phyloP scores from a whole-genome alignment of 139 green algal genomes.

The Parachlorella kessleri region DNA sequence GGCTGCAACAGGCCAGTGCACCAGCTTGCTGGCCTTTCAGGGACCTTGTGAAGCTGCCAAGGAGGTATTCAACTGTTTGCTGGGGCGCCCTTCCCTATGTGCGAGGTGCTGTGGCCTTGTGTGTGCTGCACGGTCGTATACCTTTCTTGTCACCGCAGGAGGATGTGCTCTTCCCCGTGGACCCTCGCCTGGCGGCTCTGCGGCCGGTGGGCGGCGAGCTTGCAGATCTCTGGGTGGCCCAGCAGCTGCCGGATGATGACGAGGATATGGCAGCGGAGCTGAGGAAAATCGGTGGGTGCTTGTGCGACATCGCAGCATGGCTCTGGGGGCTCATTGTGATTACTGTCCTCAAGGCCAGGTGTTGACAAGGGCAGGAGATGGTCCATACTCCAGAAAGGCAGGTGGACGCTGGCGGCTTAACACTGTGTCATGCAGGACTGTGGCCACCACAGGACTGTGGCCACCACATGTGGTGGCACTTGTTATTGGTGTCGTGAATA shows the following conservation, averaged over 20 bases:
- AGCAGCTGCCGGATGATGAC: slow-evolving; percentile 30
- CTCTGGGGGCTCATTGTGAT: too few species aligned
- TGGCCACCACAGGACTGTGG: too few species aligned
- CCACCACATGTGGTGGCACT: too few species aligned
- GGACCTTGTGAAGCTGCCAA: not conserved
- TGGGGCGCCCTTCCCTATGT: slow-evolving; percentile 12
- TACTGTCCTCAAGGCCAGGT: too few species aligned
- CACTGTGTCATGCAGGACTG: too few species aligned
- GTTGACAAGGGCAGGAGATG: too few species aligned
- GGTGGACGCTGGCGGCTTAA: too few species aligned
- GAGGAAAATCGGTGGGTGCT: slow-evolving; percentile 10
- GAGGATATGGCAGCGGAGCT: slow-evolving; percentile 36
- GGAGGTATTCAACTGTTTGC: not conserved
- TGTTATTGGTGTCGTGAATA: not conserved
- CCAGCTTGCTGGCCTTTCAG: not conserved
- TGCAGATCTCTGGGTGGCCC: not conserved
- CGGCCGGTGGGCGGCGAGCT: not conserved
- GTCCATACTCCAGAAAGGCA: too few species aligned
- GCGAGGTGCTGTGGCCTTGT: too few species aligned
- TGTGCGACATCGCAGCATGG: too few species aligned
- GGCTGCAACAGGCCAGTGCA: not conserved
- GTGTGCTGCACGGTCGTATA: slow-evolving; percentile 22
- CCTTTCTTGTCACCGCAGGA: slow-evolving; percentile 2
- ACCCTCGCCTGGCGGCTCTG: slow-evolving; percentile 9
- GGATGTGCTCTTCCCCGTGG: slow-evolving; percentile 42